These are phyloP conservation scores for Termitomyces sp. DNA, from an alignment of 768 basidiomycete genomes.

Conservation along the genomic window DNA sequence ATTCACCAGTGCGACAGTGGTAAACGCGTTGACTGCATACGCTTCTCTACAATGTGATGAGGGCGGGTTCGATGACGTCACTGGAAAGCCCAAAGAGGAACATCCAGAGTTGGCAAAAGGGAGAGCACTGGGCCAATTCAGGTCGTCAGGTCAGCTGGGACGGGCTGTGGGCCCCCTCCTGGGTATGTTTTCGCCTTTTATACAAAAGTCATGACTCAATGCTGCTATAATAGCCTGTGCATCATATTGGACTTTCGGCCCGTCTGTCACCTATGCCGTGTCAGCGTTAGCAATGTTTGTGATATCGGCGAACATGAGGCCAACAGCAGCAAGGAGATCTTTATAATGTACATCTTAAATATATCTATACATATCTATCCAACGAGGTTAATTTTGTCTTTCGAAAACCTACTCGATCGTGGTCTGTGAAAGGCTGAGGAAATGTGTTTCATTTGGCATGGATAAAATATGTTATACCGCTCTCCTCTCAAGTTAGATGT, in stretches of 20 bases:
- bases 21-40: conserved; percentile 87
- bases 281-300: conserved; percentile 64
- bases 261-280: conserved; percentile 67
- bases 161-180: conserved; percentile 89
- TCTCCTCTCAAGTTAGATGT: conserved; percentile 15
- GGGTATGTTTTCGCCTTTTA: conserved; percentile 42
- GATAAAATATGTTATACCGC: conserved; percentile 6
- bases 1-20: conserved; percentile 94
- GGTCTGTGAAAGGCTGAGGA: not conserved
- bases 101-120: conserved; percentile 80
- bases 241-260: conserved; percentile 87
- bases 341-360: conserved; percentile 14
- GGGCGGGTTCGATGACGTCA: conserved; percentile 46
- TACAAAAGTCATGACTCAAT: conserved; percentile 18
- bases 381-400: too few species aligned
- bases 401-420: not conserved
- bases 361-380: too few species aligned
- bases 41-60: conserved; percentile 93
- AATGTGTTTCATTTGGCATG: conserved; percentile 3
- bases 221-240: conserved; percentile 59
- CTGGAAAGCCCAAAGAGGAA: conserved; percentile 50
- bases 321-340: conserved; percentile 35
- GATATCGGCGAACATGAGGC: conserved; percentile 56
- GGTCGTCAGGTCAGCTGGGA: conserved; percentile 93
- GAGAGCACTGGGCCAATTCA: conserved; percentile 77